Base-by-base conservation (phyloP, 2,329 filamentous ascomycete species). In the Botrytis pseudocinerea region DNA sequence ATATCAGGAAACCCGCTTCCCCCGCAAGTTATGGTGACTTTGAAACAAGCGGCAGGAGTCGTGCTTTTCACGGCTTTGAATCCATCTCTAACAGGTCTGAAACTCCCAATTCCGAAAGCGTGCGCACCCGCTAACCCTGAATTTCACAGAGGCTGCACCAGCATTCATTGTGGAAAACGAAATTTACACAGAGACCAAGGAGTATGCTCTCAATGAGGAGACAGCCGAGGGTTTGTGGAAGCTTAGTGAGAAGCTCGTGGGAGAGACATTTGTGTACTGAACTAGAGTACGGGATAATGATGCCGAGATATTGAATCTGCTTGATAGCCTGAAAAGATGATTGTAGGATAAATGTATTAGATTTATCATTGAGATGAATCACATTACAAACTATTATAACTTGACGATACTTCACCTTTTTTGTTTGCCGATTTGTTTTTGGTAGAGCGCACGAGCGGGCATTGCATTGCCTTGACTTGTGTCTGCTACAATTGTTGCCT, bases 191-290 rank as follows among this genome's bases (percentile, higher is more conserved):
- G 14, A 42, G 38, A 69, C 51, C 1, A 59, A 54, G 40, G 61
- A 65, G 0, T 60, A 72, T 64, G 63, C 61, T 4, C 20, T 57
- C 12, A n/a, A 69, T 46, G 12, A 54, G 44, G 69, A 74, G 51
- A 72, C 40, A 22, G 72, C 51, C 4, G 60, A 72, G n/a, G 70
- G 46, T 2, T 65, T 75, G 18, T 76, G 75, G 72, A 44, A 46
- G 42, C 57, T 76, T 32, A 71, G 69, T 68, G 72, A 74, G 72
- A 60, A 71, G 60, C 44, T 74, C 60, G 72, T 72, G 20, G 70
- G 70, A 1, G 70, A 75, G 68, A 71, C 66, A 40, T 76, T 75
- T 64, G 51, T 12, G 5, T 42, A 54, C 28, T 69, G 66, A 69
- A 59, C 2, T 10, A 25, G n/a, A 25, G 25, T 35, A 35, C 35